Evolutionary conservation across 2,329 filamentous ascomycete species (phyloP).

Genomic region (Botrytis tulipae): DNA sequence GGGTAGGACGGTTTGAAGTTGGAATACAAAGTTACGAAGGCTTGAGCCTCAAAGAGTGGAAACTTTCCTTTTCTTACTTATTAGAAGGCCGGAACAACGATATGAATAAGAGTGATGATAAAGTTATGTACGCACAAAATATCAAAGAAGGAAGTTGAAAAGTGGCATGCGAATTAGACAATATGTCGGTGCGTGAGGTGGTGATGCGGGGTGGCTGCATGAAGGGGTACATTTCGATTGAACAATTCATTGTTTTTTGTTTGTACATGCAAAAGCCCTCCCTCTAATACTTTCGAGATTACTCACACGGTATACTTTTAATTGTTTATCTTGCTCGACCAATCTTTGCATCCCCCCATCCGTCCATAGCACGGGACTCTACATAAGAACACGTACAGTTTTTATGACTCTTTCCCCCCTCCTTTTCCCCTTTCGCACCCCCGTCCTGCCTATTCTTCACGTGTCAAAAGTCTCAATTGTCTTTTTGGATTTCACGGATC

Average conservation of each 20-base stretch:
- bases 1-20: not conserved
- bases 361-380: not conserved
- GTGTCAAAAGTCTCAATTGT: not conserved
- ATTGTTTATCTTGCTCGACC: not conserved
- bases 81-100: not conserved
- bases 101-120: too few relatives aligned
- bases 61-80: not conserved
- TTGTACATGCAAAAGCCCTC: not conserved
- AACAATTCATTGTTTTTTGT: conserved; percentile 3
- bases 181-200: not conserved
- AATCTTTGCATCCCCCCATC: not conserved
- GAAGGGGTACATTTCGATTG: not conserved
- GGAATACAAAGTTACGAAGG: not conserved
- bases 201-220: conserved; percentile 17
- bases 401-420: not conserved
- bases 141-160: not conserved
- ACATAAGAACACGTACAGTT: not conserved
- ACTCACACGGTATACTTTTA: not conserved
- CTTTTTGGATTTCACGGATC: not conserved
- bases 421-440: not conserved
- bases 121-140: not conserved
- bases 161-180: not conserved
- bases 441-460: conserved; percentile 1
- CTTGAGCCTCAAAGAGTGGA: not conserved
- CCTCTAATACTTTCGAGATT: not conserved